Evolutionary conservation across 148 eudicot species (phyloP), one percentile per base, ranked within the genome.

Genomic region (Persicaria maculosa): DNA sequence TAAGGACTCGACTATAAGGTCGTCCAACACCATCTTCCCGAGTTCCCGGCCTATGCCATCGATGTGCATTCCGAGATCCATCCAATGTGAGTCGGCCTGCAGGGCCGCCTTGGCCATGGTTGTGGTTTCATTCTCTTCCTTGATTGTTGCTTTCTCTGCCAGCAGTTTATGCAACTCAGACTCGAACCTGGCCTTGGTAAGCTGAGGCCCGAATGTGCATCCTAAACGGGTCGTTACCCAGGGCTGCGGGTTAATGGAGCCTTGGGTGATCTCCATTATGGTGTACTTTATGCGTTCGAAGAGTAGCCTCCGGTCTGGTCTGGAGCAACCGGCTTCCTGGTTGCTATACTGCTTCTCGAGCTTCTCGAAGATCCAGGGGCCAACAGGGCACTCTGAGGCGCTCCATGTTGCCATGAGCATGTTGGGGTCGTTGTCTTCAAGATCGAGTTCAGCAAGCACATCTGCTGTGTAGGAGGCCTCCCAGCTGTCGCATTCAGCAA

Each of bases 311-410:
- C 99, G 82, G 68, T 92, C 97, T 0, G 78, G 74, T 78, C 76
- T 87, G 22, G 46, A 78, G 40, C 83, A 80, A 44, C 68, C 61
- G 64, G 76, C 76, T 77, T 78, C 65, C 70, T 65, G 19, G 2
- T 62, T 80, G 9, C 67, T 47, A 64, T 90, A 90, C 47, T 80
- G 88, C 75, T 85, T 89, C 89, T 96, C 97, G 12, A 96, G 90
- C 50, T 78, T 84, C 57, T 87, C 87, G 12, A 92, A 92, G 36
- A 96, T 68, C 78, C 84, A 65, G 3, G 82, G 80, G 72, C 76
- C 84, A 44, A 92, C 75, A 76, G 92, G 91, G 70, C 76, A 81
- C 12, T 86, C 79, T 6, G 80, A 73, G 17, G 85, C 80, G 75
- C 85, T 79, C 91, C 90, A 89, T 44, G 73, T 73, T 45, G 83